Evolutionary conservation across 805 yeast genomes (phyloP), one percentile per base, ranked within the genome.

Genomic region (Wickerhamiella brachini): DNA sequence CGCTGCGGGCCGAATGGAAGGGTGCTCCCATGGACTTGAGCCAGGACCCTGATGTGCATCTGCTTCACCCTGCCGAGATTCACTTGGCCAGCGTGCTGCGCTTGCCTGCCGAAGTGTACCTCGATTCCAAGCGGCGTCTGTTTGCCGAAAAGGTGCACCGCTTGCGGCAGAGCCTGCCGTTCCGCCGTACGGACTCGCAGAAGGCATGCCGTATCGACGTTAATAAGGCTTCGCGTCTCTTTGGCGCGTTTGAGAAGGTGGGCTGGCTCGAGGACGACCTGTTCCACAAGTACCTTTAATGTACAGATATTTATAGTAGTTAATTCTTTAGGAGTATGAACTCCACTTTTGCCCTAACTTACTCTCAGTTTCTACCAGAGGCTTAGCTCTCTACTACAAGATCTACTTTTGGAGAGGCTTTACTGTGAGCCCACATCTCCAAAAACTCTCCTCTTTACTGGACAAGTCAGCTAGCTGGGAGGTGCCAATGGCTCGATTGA

Each of bases 181-280:
- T 90, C 69, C 81, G 96, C 69, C 81, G 97, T 69, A 93, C 97
- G 0, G 98, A 90, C 68, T 95, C 97, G 7, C 97, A 90, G 68
- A 93, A 93, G 71, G 96, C 97, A 5, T 90, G 97, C 66, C 79
- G 95, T 56, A 89, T 93, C 57, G 97, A 93, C 67, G 97, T 90
- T 45, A 93, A 93, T 68, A 93, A 93, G 67, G 97, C 97, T 1
- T 83, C 94, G 47, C 77, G 96, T 57, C 71, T 90, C 51, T 90
- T 78, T 70, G 94, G 90, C 24, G 87, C 96, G 21, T 93, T 79
- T 63, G 95, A 90, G 65, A 79, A 78, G 65, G 90, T 85, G 45
- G 97, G 97, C 43, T 86, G 97, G 90, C 79, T 90, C 57, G 76
- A 85, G 13, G 95, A 90, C 65, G 68, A 71, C 20, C 78, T 80